Base-by-base conservation (phyloP, 129 eudicot genomes). In the Saposhnikovia divaricata region DNA sequence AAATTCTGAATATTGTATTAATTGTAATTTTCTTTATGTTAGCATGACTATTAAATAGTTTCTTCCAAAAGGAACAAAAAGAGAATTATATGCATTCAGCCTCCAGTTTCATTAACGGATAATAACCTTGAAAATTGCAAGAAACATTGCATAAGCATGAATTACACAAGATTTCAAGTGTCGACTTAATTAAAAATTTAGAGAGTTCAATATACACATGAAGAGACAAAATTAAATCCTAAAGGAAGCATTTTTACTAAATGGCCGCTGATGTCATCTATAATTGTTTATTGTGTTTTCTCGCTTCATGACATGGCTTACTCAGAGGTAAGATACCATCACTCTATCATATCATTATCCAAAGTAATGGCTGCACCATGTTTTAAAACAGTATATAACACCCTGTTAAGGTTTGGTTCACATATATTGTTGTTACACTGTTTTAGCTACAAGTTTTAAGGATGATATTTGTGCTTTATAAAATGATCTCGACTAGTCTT, bases 201-300 rank as follows among this genome's bases (percentile, higher is more conserved):
- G 97, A 94, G 82, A 34, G 46, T 6, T 78, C 73, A 80, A 45
- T 57, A 77, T 59, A n/a, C 72, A 39, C 27, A 48, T 46, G 83
- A 83, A 81, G 78, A 75, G 72, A 78, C 59, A 34, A 55, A 81
- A 46, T 48, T 82, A 7, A 80, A 34, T 45, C 3, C 78, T 57
- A 18, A 63, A 55, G 34, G 66, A 61, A 90, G 97, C 84, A 90
- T 96, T 27, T 42, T 85, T 48, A 92, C 79, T 82, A 95, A 96
- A 83, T 89, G 99, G 99, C 91, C 98, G 3, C 80, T 96, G 57
- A 96, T 96, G 97, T 92, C 99, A 43, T 90, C 97, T 61, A 85
- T 96, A 53, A 78, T 92, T 5, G 90, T 92, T 47, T 96, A 92
- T 47, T 92, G 97, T 21, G 83, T 92, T 83, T 92, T 96, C 87